Conservation (phyloP, 225 moss, liverwort and hornwort species). For the Pseudoscleropodium purum region DNA sequence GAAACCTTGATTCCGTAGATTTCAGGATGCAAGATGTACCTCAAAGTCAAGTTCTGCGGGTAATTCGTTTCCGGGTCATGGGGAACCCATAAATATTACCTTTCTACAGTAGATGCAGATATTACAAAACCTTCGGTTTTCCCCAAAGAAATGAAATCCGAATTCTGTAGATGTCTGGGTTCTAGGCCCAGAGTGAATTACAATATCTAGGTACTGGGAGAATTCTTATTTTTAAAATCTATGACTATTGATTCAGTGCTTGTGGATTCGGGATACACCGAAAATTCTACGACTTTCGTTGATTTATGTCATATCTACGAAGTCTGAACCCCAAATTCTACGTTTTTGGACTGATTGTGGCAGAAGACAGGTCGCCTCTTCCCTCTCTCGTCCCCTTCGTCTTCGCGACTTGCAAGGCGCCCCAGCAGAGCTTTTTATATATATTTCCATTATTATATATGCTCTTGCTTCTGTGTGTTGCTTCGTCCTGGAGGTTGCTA, state of each 20-base stretch:
- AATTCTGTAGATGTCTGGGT: background rate
- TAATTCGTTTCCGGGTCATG: too few relatives aligned
- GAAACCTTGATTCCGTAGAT: background rate
- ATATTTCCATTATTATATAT: background rate
- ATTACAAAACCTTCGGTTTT: background rate
- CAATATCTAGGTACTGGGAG: background rate
- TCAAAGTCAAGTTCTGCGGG: too few relatives aligned
- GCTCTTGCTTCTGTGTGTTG: background rate
- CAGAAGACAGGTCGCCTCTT: constrained; percentile 4
- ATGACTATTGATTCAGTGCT: too few relatives aligned
- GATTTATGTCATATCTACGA: background rate
- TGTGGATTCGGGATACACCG: too few relatives aligned
- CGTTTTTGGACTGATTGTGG: background rate
- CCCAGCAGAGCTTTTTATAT: background rate
- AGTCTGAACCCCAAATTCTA: background rate
- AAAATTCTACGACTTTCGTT: too few relatives aligned
- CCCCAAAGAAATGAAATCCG: fast-evolving
- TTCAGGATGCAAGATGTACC: background rate
- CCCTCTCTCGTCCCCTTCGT: background rate
- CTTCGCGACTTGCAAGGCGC: background rate
- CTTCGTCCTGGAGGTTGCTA: background rate
- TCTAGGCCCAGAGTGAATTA: fast-evolving
- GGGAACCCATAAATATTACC: background rate
- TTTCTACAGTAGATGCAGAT: too few relatives aligned
- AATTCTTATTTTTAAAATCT: background rate